phyloP scores from a whole-genome alignment of 306 rosid genomes.

The Prunus campanulata region DNA sequence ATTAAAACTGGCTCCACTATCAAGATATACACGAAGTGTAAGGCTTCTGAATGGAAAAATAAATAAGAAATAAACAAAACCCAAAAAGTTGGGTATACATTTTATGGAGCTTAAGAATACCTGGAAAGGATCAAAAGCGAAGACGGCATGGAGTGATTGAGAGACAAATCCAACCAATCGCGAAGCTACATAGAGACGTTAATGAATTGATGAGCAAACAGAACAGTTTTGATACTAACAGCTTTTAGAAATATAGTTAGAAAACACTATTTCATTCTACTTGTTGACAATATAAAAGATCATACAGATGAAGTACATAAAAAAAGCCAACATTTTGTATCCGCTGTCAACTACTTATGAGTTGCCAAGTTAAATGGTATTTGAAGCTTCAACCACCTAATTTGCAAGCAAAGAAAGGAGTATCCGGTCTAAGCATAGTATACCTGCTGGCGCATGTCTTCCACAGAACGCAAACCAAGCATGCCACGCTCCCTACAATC shows the following conservation, averaged over 20 bases:
- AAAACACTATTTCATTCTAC: background rate
- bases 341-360: background rate
- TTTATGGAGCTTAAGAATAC: conserved; percentile 38
- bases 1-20: background rate
- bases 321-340: background rate
- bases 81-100: background rate
- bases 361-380: background rate
- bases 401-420: background rate
- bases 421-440: background rate
- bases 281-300: background rate
- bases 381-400: background rate
- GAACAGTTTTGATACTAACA: conserved; percentile 3
- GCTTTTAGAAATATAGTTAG: background rate
- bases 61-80: background rate
- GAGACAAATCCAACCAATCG: conserved; percentile 97
- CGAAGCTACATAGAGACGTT: conserved; percentile 59
- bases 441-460: conserved; percentile 99
- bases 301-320: background rate
- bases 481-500: conserved; percentile 98
- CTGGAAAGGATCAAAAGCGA: conserved; percentile 98
- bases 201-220: conserved; percentile 17
- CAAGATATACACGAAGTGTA: background rate
- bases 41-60: background rate
- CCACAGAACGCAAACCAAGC: conserved; percentile 91
- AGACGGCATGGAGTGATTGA: conserved; percentile 88